Percentiles rank a stretch among this genome's conserved stretches.
Evolutionary conservation across 441 rosid genomes (phyloP).

Genomic region (Populus hybrid): DNA sequence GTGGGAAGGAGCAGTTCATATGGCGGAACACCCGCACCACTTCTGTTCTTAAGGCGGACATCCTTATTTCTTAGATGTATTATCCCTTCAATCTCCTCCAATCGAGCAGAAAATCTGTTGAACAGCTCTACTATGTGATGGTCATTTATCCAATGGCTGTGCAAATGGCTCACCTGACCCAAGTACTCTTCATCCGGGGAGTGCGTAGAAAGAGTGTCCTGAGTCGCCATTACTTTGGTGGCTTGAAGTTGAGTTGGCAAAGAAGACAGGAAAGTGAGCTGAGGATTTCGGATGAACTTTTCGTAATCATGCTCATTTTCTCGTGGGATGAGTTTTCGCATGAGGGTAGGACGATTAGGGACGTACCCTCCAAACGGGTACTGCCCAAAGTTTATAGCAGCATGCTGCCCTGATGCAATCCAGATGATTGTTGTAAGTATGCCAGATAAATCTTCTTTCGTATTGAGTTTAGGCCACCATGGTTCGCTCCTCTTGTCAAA

Average conservation of each 20-base stretch:
- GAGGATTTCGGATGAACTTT: conserved; percentile 66
- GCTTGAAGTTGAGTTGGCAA: conserved; percentile 91
- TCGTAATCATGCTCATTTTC: conserved; percentile 56
- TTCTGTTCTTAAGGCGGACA: conserved; percentile 55
- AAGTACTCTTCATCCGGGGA: conserved; percentile 88
- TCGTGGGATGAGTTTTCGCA: conserved; percentile 71
- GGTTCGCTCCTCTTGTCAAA: conserved; percentile 77
- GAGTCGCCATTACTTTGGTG: conserved; percentile 95
- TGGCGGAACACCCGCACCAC: conserved; percentile 90
- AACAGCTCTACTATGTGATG: conserved; percentile 46
- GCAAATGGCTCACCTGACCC: conserved; percentile 52
- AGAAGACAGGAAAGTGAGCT: conserved; percentile 52
- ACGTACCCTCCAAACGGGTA: conserved; percentile 95
- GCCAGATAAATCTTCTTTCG: conserved; percentile 62
- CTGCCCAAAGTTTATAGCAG: conserved; percentile 93
- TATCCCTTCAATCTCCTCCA: conserved; percentile 63
- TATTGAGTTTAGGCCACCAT: conserved; percentile 87
- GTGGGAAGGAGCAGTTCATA: conserved; percentile 81
- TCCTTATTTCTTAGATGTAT: conserved; percentile 67
- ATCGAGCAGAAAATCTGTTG: conserved; percentile 45
- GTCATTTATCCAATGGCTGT: conserved; percentile 72
- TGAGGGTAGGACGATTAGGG: conserved; percentile 80
- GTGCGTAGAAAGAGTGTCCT: conserved; percentile 88
- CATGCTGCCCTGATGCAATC: conserved; percentile 93
- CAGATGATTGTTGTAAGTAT: conserved; percentile 77